phyloP scores from a whole-genome alignment of 1,284 basidiomycete species.

The Stygiomarasmius scandens region DNA sequence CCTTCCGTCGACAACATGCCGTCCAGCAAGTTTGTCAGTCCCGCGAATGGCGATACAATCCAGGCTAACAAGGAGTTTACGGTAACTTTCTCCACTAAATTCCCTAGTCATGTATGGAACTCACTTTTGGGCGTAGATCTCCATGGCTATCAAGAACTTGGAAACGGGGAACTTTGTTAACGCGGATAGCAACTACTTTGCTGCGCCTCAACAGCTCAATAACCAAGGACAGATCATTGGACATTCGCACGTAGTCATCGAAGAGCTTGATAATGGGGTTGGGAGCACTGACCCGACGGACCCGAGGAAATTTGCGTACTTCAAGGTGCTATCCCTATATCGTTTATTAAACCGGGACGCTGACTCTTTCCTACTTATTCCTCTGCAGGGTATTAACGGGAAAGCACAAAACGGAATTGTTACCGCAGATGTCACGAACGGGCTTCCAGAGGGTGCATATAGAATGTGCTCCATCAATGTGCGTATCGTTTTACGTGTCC shows the following conservation, averaged over 20 bases:
- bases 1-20: constrained; percentile 45
- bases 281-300: constrained; percentile 48
- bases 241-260: constrained; percentile 58
- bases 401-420: constrained; percentile 44
- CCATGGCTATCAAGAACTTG: constrained; percentile 28
- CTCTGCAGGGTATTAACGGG: constrained; percentile 49
- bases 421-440: constrained; percentile 45
- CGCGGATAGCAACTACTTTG: constrained; percentile 55
- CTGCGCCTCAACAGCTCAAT: constrained; percentile 56
- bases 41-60: constrained; percentile 45
- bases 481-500: too few relatives aligned
- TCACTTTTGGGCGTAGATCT: not conserved
- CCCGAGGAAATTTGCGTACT: constrained; percentile 57
- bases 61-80: constrained; percentile 47
- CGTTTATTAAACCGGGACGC: not conserved
- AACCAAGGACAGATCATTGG: constrained; percentile 47
- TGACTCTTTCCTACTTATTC: not conserved
- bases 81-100: constrained; percentile 28
- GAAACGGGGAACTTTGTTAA: constrained; percentile 49
- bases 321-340: constrained; percentile 38
- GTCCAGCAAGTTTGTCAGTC: constrained; percentile 47
- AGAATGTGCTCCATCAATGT: constrained; percentile 48
- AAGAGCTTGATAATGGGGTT: constrained; percentile 45
- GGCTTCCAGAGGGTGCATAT: constrained; percentile 54
- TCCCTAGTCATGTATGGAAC: constrained; percentile 36